These are phyloP conservation scores for Spinacia oleracea DNA, from an alignment of 179 eudicot species.

Conservation along the genomic window DNA sequence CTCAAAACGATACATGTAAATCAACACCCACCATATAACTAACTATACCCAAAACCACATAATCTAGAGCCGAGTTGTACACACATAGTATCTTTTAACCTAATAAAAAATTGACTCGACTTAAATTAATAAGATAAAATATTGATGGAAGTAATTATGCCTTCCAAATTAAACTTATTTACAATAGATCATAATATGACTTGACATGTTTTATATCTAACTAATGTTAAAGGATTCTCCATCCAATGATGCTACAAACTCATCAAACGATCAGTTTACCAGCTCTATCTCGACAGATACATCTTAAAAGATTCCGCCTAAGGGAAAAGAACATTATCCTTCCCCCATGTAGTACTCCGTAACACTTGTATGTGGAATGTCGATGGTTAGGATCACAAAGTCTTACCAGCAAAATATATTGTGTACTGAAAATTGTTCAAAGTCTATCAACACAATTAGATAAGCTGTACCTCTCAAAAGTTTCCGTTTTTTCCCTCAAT, in stretches of 20 bases:
- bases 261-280: neutral
- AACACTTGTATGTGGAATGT: too few species aligned
- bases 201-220: neutral
- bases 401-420: slow-evolving; percentile 6
- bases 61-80: too few species aligned
- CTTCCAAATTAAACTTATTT: too few species aligned
- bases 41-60: too few species aligned
- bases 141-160: too few species aligned
- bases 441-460: slow-evolving; percentile 4
- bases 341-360: neutral
- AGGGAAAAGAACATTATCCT: neutral
- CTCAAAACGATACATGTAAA: too few species aligned
- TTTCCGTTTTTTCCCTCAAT: slow-evolving; percentile 8
- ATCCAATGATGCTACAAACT: too few species aligned
- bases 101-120: too few species aligned
- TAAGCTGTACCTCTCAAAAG: slow-evolving; percentile 27
- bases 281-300: neutral
- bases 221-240: neutral
- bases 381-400: neutral
- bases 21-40: too few species aligned
- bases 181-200: too few species aligned
- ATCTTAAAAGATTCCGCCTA: neutral
- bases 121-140: too few species aligned
- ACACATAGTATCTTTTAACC: too few species aligned
- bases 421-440: neutral